Percentiles rank a stretch among this genome's conserved stretches.
phyloP scores from a whole-genome alignment of 768 basidiomycete genomes.

The Tephrocybe rancida region DNA sequence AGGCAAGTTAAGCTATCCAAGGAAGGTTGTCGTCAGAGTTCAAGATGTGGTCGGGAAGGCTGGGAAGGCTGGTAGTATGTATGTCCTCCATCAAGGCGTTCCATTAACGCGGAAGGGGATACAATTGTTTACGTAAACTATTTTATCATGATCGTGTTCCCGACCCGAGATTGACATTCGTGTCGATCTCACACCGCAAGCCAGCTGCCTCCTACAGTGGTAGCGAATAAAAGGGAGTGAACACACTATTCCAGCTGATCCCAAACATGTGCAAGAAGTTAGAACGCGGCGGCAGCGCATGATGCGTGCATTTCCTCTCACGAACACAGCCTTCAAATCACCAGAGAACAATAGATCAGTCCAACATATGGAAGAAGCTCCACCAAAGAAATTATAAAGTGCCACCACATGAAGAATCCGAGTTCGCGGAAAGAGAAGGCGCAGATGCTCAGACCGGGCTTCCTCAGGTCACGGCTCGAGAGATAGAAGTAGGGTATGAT shows the following conservation, averaged over 20 bases:
- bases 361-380: no score
- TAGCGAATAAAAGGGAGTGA: no score
- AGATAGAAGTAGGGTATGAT: conserved; percentile 9
- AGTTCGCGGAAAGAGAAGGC: no score
- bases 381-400: no score
- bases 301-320: no score
- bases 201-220: no score
- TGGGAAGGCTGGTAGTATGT: neutral
- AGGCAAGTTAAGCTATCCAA: neutral
- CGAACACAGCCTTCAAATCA: no score
- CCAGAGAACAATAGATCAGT: no score
- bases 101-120: conserved; percentile 6
- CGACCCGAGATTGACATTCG: neutral
- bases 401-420: neutral
- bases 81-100: neutral
- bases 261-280: no score
- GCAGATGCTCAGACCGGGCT: neutral
- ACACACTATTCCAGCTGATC: no score
- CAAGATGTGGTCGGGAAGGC: neutral
- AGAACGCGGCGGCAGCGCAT: no score
- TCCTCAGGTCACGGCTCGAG: neutral
- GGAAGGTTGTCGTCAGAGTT: conserved; percentile 1
- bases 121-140: conserved; percentile 8
- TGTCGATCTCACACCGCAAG: no score
- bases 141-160: neutral